Evolutionary conservation across 2,329 filamentous ascomycete species (phyloP), one percentile per base, ranked within the genome.

Genomic region (Phialemoniopsis sp.): DNA sequence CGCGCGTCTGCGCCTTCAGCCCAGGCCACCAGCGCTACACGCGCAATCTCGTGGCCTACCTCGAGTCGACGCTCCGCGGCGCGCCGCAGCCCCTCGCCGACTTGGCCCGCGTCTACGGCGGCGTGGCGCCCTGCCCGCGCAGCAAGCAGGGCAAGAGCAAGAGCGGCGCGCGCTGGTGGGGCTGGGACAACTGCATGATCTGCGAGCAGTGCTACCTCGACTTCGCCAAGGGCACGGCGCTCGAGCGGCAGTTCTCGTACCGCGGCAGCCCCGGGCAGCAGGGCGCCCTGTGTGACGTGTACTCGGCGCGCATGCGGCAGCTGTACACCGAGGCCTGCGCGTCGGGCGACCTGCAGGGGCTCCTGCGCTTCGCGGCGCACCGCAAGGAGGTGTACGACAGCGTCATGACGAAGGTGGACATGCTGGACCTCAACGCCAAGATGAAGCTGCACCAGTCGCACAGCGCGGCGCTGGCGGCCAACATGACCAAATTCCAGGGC

Each of bases 41-140:
- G n/a, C 5, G 9, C 4, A n/a, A 10, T 8, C 21, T 36, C 13
- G n/a, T 21, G 13, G 13, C 21, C 2, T 14, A 26, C 2, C 34
- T 36, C 34, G 19, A 36, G 21, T 19, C 76, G 2, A 76, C 76
- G 1, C 57, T 80, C 29, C 76, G 80, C 0, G 76, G 76, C 4
- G 74, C 72, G 3, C 61, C 60, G 17, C 59, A 76, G 53, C 79
- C 73, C 0, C 58, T 80, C 13, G 57, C 63, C 2, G 72, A 78
- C 29, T 74, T 73, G 7, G 65, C 79, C 18, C 48, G 80, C 3
- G 75, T 79, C 49, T 80, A 80, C 46, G 69, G 77, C 28, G 66
- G 78, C 45, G 57, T 80, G 3, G 47, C 33, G 9, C 33, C 10
- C 18, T 35, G 33, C 33, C 33, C 33, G 4, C 33, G 33, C 2